Evolutionary conservation across 176 grass and related monocot species (phyloP), one percentile per base, ranked within the genome.

Genomic region (Oryza australiensis): DNA sequence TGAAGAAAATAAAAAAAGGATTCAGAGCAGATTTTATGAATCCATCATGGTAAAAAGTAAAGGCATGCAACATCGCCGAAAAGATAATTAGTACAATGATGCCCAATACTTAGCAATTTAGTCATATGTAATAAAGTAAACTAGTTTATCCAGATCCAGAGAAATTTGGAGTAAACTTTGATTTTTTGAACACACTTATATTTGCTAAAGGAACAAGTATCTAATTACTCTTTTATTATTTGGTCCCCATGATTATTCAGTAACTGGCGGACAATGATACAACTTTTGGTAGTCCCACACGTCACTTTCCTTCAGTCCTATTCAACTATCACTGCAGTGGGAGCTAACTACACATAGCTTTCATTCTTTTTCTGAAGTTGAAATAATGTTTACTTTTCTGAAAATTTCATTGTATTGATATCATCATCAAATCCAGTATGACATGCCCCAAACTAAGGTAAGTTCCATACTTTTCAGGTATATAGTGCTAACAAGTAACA

Each of bases 401-500:
- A 70, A 85, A 86, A 77, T 78, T 32, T 82, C 66, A 66, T 72
- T 6, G 26, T 70, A 70, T 35, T 77, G 76, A 43, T 77, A 65
- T 26, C 57, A 22, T 55, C 18, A 85, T 60, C 33, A 66, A 16
- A 68, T 78, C 11, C 45, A 82, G 41, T 77, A 41, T 34, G 18
- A 7, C 18, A 20, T 53, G 43, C 43, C 57, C 9, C 26, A 64
- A 66, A 83, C 62, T 90, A 40, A 86, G 68, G 40, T 28, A 33
- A 60, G 34, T 64, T 74, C 62, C 48, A 29, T 63, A 73, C 38
- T 79, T 86, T 74, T 74, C 88, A 90, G 88, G 79, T 83, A 74
- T 80, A 51, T 23, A 74, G 38, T 12, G 48, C 64, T 60, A 69
- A 53, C 16, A 53, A 53, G 49, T 20, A 22, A 69, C 32, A 23